A percentile compares a stretch with the other conserved stretches of the same genome.
Evolutionary conservation across 345 rosid species (phyloP).

Genomic region (Boechera stricta): DNA sequence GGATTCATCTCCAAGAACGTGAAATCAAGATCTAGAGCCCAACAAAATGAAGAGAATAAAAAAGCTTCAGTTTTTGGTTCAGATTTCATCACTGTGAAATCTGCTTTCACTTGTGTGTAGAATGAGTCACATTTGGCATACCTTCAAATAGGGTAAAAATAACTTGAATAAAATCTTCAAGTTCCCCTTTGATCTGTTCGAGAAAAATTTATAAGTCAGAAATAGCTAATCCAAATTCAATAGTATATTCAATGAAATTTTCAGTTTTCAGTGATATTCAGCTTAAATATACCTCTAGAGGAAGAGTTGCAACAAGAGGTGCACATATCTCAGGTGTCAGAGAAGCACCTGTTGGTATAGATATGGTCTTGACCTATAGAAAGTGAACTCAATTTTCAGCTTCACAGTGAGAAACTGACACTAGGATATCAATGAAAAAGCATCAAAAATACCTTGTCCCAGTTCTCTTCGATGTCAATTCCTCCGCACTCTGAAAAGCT

Average conservation of each 20-base stretch:
- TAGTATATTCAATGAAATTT: background rate
- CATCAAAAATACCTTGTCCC: constrained; percentile 77
- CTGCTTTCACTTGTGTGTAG: background rate
- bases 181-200: constrained; percentile 64
- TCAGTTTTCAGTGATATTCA: constrained; percentile 11
- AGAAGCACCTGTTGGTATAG: constrained; percentile 70
- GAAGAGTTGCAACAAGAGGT: constrained; percentile 92
- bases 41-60: constrained; percentile 15
- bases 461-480: constrained; percentile 95
- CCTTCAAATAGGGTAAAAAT: constrained; percentile 86
- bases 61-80: constrained; percentile 9
- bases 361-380: constrained; percentile 80
- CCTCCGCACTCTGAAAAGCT: constrained; percentile 99
- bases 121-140: constrained; percentile 33
- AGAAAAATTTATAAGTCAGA: background rate
- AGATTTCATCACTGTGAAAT: background rate
- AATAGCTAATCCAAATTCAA: background rate
- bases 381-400: constrained; percentile 10
- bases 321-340: constrained; percentile 75
- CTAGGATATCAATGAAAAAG: background rate
- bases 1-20: constrained; percentile 99
- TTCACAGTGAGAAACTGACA: background rate
- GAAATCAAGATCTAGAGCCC: constrained; percentile 81
- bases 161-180: constrained; percentile 73
- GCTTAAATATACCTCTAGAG: constrained; percentile 70